Conservation (phyloP, 805 yeast genomes). For the Priceomyces carsonii region DNA sequence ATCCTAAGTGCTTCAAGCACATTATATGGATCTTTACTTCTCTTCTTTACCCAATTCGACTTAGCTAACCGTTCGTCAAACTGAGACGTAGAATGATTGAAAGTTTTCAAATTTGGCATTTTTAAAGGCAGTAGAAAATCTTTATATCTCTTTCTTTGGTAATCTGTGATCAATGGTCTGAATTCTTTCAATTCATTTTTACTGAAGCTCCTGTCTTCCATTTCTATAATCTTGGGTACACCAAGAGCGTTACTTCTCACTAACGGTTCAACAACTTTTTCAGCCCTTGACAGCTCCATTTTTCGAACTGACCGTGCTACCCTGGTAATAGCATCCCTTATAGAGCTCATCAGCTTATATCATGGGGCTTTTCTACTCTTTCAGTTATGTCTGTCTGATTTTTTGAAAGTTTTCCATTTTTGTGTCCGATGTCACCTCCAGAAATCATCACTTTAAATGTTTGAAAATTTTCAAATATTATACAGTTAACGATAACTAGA, state of each 20-base stretch:
- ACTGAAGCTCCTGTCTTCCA: constrained; percentile 10
- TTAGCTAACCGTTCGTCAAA: constrained; percentile 27
- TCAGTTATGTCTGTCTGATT: no score
- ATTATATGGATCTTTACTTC: constrained; percentile 16
- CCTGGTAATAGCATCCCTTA: constrained; percentile 34
- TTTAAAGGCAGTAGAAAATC: constrained; percentile 36
- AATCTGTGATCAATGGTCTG: constrained; percentile 14
- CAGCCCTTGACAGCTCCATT: constrained; percentile 16
- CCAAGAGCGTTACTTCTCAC: constrained; percentile 1
- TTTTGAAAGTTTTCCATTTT: no score
- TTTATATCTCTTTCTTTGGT: constrained; percentile 24
- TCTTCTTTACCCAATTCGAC: constrained; percentile 25
- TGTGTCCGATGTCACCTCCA: neutral
- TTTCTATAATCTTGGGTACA: constrained; percentile 2
- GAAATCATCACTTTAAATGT: neutral
- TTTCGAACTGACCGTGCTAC: constrained; percentile 32
- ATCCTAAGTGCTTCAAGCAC: constrained; percentile 25
- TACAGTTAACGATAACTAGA: neutral
- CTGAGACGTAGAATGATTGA: constrained; percentile 19
- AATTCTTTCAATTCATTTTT: constrained; percentile 11
- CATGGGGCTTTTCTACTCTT: neutral
- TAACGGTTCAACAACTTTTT: neutral
- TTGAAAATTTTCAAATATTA: constrained; percentile 1
- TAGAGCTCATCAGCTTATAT: constrained; percentile 24
- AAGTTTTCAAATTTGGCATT: constrained; percentile 33